These are phyloP conservation scores for Chaetomium sp. DNA, from an alignment of 2,329 filamentous ascomycete genomes.

Conservation along the genomic window DNA sequence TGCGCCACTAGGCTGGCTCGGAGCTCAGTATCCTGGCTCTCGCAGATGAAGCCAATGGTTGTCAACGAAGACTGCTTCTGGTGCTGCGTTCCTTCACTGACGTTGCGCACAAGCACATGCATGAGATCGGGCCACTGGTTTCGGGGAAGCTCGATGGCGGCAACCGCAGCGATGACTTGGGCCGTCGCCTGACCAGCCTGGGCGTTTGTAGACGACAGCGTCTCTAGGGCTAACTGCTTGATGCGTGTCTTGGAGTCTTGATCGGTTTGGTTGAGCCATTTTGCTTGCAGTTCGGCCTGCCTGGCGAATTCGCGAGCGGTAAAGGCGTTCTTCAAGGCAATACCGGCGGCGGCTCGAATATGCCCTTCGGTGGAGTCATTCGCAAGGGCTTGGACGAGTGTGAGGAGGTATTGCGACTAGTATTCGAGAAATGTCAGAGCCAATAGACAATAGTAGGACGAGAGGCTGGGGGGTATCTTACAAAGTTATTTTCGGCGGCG, in stretches of 20 bases:
- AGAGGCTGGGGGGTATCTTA: constrained; percentile 40
- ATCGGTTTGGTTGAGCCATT: constrained; percentile 84
- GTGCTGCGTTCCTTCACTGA: constrained; percentile 76
- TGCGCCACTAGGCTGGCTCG: constrained; percentile 73
- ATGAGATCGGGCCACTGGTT: constrained; percentile 93
- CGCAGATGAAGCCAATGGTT: constrained; percentile 97
- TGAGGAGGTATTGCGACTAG: constrained; percentile 86
- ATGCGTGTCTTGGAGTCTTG: constrained; percentile 77
- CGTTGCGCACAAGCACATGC: constrained; percentile 81
- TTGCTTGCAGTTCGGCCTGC: constrained; percentile 82
- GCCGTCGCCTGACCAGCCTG: constrained; percentile 85
- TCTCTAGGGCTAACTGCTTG: constrained; percentile 85
- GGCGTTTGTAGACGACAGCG: constrained; percentile 69
- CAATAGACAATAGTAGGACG: neutral
- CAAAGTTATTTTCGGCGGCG: constrained; percentile 92
- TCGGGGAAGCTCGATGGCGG: constrained; percentile 86
- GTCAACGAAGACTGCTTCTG: constrained; percentile 93
- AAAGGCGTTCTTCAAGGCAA: constrained; percentile 97
- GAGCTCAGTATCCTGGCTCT: constrained; percentile 84
- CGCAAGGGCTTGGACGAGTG: constrained; percentile 87
- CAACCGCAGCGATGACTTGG: constrained; percentile 92
- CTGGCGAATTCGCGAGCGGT: constrained; percentile 83
- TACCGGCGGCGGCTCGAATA: constrained; percentile 88
- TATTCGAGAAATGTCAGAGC: constrained; percentile 10
- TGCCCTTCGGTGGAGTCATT: constrained; percentile 78